Base-by-base conservation (phyloP, 805 yeast genomes). In the Zygosaccharomyces pseudorouxii region DNA sequence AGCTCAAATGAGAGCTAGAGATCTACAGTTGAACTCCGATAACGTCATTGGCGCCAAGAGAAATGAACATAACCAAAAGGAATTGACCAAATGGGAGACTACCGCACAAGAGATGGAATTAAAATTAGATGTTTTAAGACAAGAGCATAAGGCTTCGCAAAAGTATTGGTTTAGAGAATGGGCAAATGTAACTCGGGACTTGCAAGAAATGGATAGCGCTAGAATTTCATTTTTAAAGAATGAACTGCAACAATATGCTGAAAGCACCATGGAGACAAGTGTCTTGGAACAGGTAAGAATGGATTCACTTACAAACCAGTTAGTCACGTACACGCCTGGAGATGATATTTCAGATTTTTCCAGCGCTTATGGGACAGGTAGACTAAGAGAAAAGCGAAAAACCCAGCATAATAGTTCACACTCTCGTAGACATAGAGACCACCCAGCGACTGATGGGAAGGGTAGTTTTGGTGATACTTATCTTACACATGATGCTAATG, bases 81-180 rank as follows among this genome's bases (percentile, higher is more conserved):
- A 67, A 33, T 47, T 60, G 41, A 55, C 57, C 1, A 64, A 62
- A 54, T 66, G 68, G 68, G 58, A 58, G 38, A 52, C 55, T 23
- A 56, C 58, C 28, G 51, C 52, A 1, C 55, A 54, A 11, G 67
- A 65, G 49, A 49, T 57, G 36, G 51, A 53, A 27, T 38, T 50
- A 19, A 64, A 65, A 48, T 41, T 64, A 20, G 61, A 59, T 44
- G 62, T 66, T 3, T 36, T 60, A 38, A 59, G 54, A 45, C 63
- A 61, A 23, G 70, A 67, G 46, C 63, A 59, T 45, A 64, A 60
- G 45, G 64, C 67, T 2, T 59, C 68, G 1, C 58, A 61, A 46
- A 58, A 55, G 29, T 62, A 53, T 45, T 67, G 70, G 67, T 52
- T 64, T 37, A 49, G 53, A 19, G 70, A 65, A 46, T 67, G 71